These are phyloP conservation scores for Paraconiothyrium brasiliense DNA, from an alignment of 2,329 filamentous ascomycete species.

Conservation along the genomic window DNA sequence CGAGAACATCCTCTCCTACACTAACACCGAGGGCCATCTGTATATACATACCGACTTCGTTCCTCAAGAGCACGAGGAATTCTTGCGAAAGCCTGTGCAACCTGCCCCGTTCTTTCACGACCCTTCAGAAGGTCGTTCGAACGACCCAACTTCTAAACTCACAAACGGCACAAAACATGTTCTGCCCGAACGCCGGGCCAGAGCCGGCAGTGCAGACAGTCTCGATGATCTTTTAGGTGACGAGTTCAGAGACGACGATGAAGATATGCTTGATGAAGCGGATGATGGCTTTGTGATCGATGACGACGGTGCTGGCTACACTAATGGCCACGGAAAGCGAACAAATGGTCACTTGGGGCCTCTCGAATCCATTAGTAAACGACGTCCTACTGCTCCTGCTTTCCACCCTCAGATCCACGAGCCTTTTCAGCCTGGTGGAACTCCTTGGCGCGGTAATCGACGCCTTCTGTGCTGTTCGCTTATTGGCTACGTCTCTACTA, in stretches of 20 bases:
- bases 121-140: conserved; percentile 73
- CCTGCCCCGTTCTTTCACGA: conserved; percentile 88
- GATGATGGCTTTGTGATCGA: conserved; percentile 87
- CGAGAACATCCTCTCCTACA: conserved; percentile 89
- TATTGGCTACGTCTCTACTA: conserved; percentile 95
- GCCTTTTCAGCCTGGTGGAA: conserved; percentile 91
- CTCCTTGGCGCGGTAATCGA: conserved; percentile 93
- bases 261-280: conserved; percentile 37
- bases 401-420: conserved; percentile 77
- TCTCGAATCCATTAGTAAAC: conserved; percentile 59
- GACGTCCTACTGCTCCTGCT: conserved; percentile 53
- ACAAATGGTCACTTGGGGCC: conserved; percentile 60
- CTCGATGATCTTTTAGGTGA: conserved; percentile 82
- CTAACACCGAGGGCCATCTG: conserved; percentile 89
- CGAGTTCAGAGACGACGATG: conserved; percentile 62
- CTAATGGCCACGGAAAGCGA: conserved; percentile 72
- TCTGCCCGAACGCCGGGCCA: conserved; percentile 59
- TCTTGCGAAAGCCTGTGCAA: conserved; percentile 67
- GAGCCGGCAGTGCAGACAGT: conserved; percentile 72
- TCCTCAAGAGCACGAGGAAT: conserved; percentile 57
- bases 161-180: conserved; percentile 66
- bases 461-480: conserved; percentile 94
- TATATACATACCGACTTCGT: conserved; percentile 83
- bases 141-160: conserved; percentile 67
- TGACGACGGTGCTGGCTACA: conserved; percentile 92